Evolutionary conservation across 2,329 filamentous ascomycete genomes (phyloP).

Genomic region (Aspergillus proliferans): DNA sequence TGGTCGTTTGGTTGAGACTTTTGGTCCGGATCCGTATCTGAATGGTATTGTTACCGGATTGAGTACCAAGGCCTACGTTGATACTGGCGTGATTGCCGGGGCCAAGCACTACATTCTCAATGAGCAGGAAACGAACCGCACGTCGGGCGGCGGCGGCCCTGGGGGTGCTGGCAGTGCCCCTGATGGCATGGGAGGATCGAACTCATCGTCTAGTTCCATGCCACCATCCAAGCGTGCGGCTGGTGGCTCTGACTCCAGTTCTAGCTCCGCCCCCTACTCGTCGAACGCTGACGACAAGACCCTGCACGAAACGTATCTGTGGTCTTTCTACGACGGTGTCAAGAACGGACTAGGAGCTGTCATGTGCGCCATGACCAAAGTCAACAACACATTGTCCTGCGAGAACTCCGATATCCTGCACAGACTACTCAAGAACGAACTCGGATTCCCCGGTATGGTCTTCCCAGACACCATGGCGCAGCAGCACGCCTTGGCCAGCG

Average conservation of each 20-base stretch:
- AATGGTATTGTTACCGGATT: slow-evolving; percentile 34
- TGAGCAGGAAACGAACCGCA: slow-evolving; percentile 56
- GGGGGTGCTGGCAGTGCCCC: slow-evolving; percentile 36
- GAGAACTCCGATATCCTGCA: slow-evolving; percentile 8
- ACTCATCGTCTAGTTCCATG: slow-evolving; percentile 21
- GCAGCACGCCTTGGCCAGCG: slow-evolving; percentile 25
- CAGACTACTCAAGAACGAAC: slow-evolving; percentile 8
- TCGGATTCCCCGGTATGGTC: slow-evolving; percentile 10
- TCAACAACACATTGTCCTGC: slow-evolving; percentile 5
- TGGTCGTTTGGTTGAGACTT: slow-evolving; percentile 35
- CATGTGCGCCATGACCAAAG: slow-evolving; percentile 12
- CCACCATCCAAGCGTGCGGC: neutral
- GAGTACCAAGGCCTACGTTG: slow-evolving; percentile 50
- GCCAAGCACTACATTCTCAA: slow-evolving; percentile 50
- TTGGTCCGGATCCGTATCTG: slow-evolving; percentile 39
- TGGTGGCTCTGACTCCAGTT: neutral
- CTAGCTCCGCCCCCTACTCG: slow-evolving; percentile 33
- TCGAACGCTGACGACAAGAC: slow-evolving; percentile 11
- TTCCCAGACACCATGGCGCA: slow-evolving; percentile 6
- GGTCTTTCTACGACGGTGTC: slow-evolving; percentile 10
- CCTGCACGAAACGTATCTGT: slow-evolving; percentile 10
- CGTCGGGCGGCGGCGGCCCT: slow-evolving; percentile 1
- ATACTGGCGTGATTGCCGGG: slow-evolving; percentile 38
- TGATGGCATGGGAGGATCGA: slow-evolving; percentile 1
- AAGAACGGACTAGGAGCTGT: slow-evolving; percentile 8